Evolutionary conservation across 1,139 yeast species (phyloP).

Genomic region (Wickerhamiella pararugosa): DNA sequence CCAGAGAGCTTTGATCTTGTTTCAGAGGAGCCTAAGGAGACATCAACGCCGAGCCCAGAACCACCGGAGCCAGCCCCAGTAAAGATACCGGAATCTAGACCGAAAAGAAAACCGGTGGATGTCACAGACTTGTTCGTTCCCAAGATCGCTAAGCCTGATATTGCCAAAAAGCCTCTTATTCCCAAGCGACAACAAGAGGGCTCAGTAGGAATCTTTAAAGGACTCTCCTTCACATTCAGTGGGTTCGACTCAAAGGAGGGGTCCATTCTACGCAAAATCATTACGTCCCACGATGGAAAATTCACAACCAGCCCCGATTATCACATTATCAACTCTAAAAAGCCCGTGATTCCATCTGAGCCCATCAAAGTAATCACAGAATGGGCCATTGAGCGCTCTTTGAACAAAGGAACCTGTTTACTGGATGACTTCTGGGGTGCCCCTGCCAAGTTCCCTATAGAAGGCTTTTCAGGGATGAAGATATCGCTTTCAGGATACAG

Average conservation of each 20-base stretch:
- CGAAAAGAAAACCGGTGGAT: background rate
- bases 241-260: constrained; percentile 16
- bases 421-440: constrained; percentile 56
- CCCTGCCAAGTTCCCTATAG: constrained; percentile 13
- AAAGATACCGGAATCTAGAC: background rate
- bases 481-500: constrained; percentile 67
- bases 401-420: constrained; percentile 31
- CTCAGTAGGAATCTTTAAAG: constrained; percentile 7
- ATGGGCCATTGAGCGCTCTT: constrained; percentile 72
- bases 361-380: constrained; percentile 33
- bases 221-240: constrained; percentile 8
- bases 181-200: background rate
- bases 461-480: constrained; percentile 27
- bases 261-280: constrained; percentile 13
- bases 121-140: constrained; percentile 3
- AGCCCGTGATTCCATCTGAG: constrained; percentile 10
- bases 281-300: constrained; percentile 13
- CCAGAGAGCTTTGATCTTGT: background rate
- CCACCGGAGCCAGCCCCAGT: too few relatives aligned
- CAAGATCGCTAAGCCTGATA: background rate
- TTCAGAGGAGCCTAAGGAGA: too few relatives aligned
- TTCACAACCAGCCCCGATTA: constrained; percentile 13
- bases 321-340: constrained; percentile 20
- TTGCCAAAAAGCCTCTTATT: background rate
- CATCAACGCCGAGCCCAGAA: too few relatives aligned